Base-by-base conservation (phyloP, 768 basidiomycete species). In the Candolleomyces eurysporus region DNA sequence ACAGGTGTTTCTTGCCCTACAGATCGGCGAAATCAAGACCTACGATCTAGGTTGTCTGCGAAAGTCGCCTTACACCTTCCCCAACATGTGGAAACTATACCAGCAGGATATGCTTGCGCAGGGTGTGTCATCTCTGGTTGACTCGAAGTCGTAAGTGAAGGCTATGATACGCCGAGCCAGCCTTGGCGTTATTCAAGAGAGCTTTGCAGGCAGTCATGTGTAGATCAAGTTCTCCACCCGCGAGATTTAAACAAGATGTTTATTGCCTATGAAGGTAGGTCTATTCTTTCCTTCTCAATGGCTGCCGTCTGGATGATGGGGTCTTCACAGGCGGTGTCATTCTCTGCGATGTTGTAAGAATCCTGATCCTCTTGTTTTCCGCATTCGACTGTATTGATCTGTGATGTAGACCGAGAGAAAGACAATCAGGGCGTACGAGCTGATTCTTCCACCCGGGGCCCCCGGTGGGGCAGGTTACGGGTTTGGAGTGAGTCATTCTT, bases 41-140 rank as follows among this genome's bases (percentile, higher is more conserved):
- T 94, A 88, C 68, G 93, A 95, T 69, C 66, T 94, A n/a, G 75
- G 83, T 13, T 88, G 90, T 61, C 76, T 84, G 16, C 77, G 82
- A 19, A 79, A 88, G 61, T 91, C 91, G 0, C 78, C 81, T 11
- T 92, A 89, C 66, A 78, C 75, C 17, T 82, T 91, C 39, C 87
- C 88, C 3, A 93, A 94, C 67, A 75, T 89, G 66, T 96, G 93
- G 94, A 78, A 77, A 21, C 65, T 84, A 32, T 87, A 91, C 65
- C 86, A 91, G 70, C 82, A 88, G 61, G 82, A 82, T 75, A 72
- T 77, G 68, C 66, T 70, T 50, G 70, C 75, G 0, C 76, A 72
- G 54, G 80, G 78, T 26, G 75, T 75, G 71, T 77, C 73, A 67
- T 78, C 66, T 52, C 48, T 68, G n/a, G 57, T 58, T n/a, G 57